phyloP scores from a whole-genome alignment of 768 basidiomycete genomes.

The Cyclocybe aegerita region DNA sequence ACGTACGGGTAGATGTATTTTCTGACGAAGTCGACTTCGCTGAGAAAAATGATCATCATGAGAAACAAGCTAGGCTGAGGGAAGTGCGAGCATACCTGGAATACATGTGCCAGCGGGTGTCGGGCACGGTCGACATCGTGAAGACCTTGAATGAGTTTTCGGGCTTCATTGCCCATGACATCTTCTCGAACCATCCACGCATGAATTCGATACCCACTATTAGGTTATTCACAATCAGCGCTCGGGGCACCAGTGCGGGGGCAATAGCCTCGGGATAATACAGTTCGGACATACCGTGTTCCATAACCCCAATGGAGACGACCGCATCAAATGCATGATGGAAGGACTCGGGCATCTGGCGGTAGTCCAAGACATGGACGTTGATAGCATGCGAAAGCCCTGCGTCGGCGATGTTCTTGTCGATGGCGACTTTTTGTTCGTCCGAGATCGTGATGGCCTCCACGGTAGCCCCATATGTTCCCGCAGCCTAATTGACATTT shows the following conservation, averaged over 20 bases:
- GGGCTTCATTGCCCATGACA: constrained; percentile 13
- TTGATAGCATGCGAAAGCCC: constrained; percentile 10
- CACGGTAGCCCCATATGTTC: constrained; percentile 10
- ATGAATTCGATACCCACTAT: constrained; percentile 12
- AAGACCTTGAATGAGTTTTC: constrained; percentile 13
- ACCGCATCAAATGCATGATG: constrained; percentile 13
- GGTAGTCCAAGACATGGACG: constrained; percentile 12
- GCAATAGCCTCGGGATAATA: neutral
- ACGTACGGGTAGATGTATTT: constrained; percentile 13
- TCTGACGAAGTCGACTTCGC: constrained; percentile 10
- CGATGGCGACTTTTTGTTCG: constrained; percentile 7
- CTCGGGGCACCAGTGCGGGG: neutral
- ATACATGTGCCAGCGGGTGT: constrained; percentile 7
- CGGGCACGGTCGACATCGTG: constrained; percentile 12
- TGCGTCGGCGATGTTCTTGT: constrained; percentile 8
- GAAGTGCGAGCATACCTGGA: neutral
- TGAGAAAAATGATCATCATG: neutral
- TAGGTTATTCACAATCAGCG: too few relatives aligned
- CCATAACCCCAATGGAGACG: constrained; percentile 13
- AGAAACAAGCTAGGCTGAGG: neutral
- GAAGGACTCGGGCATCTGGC: constrained; percentile 9
- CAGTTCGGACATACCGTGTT: constrained; percentile 6
- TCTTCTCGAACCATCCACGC: constrained; percentile 10
- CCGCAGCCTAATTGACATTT: constrained; percentile 1
- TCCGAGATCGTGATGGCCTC: constrained; percentile 10